phyloP scores from a whole-genome alignment of 75 land plant genomes.

The Azolla pinnata region DNA sequence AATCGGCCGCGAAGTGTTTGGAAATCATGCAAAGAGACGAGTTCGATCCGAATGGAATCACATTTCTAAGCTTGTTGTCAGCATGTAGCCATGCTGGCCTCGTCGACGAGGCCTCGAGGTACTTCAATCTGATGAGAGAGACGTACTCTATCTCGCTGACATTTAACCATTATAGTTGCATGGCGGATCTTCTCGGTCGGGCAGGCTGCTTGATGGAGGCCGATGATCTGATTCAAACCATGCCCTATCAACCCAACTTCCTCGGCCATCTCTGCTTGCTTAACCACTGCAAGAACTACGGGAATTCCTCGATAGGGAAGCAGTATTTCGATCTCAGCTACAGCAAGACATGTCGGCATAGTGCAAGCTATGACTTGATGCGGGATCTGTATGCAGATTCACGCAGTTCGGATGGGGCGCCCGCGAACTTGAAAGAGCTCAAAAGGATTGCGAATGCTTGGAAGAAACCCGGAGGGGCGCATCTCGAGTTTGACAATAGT shows the following conservation, averaged over 20 bases:
- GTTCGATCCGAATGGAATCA: slow-evolving; percentile 9
- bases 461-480: slow-evolving; percentile 51
- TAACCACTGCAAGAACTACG: slow-evolving; percentile 14
- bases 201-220: slow-evolving; percentile 16
- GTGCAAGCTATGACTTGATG: too few relatives aligned
- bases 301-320: slow-evolving; percentile 8
- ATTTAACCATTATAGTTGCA: slow-evolving; percentile 15
- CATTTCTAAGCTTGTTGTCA: slow-evolving; percentile 16
- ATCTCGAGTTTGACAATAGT: slow-evolving; percentile 41
- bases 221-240: slow-evolving; percentile 9
- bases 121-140: slow-evolving; percentile 6
- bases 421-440: too few relatives aligned
- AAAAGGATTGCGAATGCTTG: slow-evolving; percentile 41
- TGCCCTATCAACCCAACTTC: slow-evolving; percentile 7
- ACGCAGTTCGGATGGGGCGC: too few relatives aligned
- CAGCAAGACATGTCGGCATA: too few relatives aligned
- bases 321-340: background rate
- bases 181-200: slow-evolving; percentile 22
- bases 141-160: slow-evolving; percentile 1
- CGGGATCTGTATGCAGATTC: too few relatives aligned
- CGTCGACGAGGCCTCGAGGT: slow-evolving; percentile 5
- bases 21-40: slow-evolving; percentile 2
- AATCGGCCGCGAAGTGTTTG: slow-evolving; percentile 10
- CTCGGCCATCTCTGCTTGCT: slow-evolving; percentile 11
- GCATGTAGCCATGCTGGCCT: slow-evolving; percentile 20